These are phyloP conservation scores for Malus hybrid DNA, from an alignment of 331 rosid species.

Conservation along the genomic window DNA sequence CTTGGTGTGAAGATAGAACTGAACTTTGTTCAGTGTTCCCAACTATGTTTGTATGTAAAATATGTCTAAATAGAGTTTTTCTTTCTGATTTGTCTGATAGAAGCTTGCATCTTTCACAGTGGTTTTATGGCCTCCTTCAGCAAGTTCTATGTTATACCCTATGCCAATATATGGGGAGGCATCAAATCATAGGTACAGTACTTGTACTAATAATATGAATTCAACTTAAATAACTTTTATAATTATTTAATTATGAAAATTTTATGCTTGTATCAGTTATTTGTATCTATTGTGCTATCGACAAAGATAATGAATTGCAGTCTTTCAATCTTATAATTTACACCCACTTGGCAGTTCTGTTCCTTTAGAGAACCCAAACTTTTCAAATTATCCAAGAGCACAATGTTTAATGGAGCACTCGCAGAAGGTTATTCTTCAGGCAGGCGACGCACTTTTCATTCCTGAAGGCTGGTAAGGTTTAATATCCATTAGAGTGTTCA, in stretches of 20 bases:
- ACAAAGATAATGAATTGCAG: background rate
- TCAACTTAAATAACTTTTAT: background rate
- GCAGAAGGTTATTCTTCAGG: constrained; percentile 67
- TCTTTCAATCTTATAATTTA: background rate
- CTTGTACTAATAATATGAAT: constrained; percentile 2
- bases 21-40: background rate
- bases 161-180: constrained; percentile 89
- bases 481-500: background rate
- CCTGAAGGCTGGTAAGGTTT: constrained; percentile 93
- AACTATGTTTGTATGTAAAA: background rate
- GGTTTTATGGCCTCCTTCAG: constrained; percentile 85
- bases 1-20: background rate
- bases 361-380: constrained; percentile 66
- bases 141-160: constrained; percentile 64
- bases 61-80: background rate
- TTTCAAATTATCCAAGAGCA: constrained; percentile 75
- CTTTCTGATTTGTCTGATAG: constrained; percentile 7
- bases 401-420: constrained; percentile 45
- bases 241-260: background rate
- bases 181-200: constrained; percentile 76
- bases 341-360: constrained; percentile 51
- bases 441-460: constrained; percentile 90
- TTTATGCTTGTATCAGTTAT: background rate
- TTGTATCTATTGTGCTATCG: background rate
- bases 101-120: constrained; percentile 39